Evolutionary conservation across 345 rosid species (phyloP), one percentile per base, ranked within the genome.

Genomic region (Salix dunnii): DNA sequence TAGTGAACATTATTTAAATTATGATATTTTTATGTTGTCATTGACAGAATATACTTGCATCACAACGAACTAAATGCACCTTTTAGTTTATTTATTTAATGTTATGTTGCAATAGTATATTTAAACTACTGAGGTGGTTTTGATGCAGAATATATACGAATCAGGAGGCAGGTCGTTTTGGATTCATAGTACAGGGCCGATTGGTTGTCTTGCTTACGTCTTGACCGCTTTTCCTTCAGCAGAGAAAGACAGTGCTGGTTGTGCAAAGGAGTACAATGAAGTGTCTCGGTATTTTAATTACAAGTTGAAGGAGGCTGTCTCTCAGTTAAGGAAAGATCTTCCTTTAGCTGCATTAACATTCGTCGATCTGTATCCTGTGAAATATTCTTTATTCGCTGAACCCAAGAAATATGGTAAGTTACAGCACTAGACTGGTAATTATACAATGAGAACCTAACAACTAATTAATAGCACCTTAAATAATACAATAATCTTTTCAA

Each of bases 101-200:
- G 0, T 42, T 42, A 42, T 42, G 46, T 42, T 42, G 2, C 46
- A 42, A 0, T 42, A 42, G 3, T 42, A 42, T 42, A 42, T 42
- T 25, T 58, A 9, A 58, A 58, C 11, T 3, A n/a, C 4, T 5
- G 25, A 1, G 23, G 70, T 40, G 9, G 23, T 21, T 11, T 31
- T 78, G 76, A 76, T 70, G 42, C 83, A 91, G 90, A 84, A 77
- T 31, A 46, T 88, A 68, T 83, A 88, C 68, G 38, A 43, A 2
- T 7, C 5, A 49, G 91, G 91, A 33, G 96, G 73, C 1, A 84
- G 90, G 61, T 79, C 86, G 31, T 91, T 86, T 77, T 91, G 94
- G 97, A 85, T 91, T 74, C 97, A 89, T 72, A 86, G 84, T 76
- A 91, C 97, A 11, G 94, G 94, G 35, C 97, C 97, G n/a, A 80